Evolutionary conservation across 2,329 filamentous ascomycete species (phyloP).

Genomic region (Onygena corvina): DNA sequence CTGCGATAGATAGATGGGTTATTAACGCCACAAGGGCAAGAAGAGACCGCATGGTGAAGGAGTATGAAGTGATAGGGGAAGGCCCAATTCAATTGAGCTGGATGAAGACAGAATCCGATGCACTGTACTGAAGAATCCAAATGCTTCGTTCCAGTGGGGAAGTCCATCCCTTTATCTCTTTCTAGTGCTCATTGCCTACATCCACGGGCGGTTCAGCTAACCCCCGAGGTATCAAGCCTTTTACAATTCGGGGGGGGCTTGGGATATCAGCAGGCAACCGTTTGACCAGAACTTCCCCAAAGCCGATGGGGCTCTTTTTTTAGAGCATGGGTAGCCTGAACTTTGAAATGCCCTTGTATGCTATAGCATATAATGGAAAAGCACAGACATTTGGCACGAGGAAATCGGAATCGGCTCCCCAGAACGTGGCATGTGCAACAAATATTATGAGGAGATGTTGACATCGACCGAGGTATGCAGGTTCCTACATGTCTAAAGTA

Average conservation of each 20-base stretch:
- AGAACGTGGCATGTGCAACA: constrained; percentile 1
- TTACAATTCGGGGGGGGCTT: background rate
- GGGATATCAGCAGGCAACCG: background rate
- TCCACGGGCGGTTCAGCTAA: background rate
- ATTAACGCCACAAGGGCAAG: background rate
- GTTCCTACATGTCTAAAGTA: background rate
- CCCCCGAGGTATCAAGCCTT: background rate
- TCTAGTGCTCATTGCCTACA: background rate
- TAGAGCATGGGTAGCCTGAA: background rate
- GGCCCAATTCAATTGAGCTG: background rate
- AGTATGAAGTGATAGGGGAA: background rate
- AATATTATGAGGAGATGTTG: background rate
- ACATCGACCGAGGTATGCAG: background rate
- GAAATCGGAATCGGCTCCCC: background rate
- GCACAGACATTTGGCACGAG: background rate
- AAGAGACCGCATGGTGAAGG: background rate
- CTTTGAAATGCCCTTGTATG: background rate
- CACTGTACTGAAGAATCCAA: background rate
- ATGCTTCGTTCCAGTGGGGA: background rate
- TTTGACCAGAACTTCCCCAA: background rate
- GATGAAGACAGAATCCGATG: background rate
- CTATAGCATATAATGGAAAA: background rate
- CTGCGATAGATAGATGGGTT: background rate
- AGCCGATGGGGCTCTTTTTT: background rate
- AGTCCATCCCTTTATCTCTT: background rate